Conservation (phyloP, 139 green algal genomes). For the Micractinium sp. region DNA sequence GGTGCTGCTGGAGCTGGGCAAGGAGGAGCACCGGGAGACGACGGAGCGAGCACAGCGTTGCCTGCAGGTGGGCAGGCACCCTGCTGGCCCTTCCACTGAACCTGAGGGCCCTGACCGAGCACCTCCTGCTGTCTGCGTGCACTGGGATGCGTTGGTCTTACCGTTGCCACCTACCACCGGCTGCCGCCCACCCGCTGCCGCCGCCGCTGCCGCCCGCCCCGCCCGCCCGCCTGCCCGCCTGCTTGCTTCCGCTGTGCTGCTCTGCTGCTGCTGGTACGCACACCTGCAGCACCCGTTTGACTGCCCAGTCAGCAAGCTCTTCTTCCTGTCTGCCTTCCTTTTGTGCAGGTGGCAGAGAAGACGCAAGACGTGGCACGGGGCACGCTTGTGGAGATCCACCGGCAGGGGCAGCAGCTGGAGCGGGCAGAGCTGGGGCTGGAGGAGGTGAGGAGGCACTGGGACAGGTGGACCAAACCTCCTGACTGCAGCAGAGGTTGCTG, state of each 20-base stretch:
- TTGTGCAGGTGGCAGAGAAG: constrained; percentile 40
- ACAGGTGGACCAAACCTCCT: too few relatives aligned
- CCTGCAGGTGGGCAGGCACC: constrained; percentile 27
- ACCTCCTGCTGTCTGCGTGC: too few relatives aligned
- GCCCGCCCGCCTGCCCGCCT: background rate
- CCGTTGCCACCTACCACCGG: background rate
- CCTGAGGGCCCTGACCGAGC: too few relatives aligned
- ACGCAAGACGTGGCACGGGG: constrained; percentile 29
- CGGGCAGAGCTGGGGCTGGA: constrained; percentile 30
- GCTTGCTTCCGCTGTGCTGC: too few relatives aligned
- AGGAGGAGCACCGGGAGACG: constrained; percentile 41
- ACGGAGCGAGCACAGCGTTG: constrained; percentile 25
- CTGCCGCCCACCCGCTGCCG: too few relatives aligned
- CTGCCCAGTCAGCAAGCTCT: background rate
- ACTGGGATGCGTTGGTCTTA: too few relatives aligned
- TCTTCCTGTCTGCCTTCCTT: background rate
- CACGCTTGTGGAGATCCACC: constrained; percentile 46
- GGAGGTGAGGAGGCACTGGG: background rate
- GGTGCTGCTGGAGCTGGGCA: constrained; percentile 31
- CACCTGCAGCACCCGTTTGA: background rate
- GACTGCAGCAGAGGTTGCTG: too few relatives aligned
- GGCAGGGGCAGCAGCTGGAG: constrained; percentile 44
- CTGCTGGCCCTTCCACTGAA: too few relatives aligned
- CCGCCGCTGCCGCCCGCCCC: background rate
- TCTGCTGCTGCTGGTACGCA: background rate